Base-by-base conservation (phyloP, 2,329 filamentous ascomycete genomes). In the Aureobasidium sp. region DNA sequence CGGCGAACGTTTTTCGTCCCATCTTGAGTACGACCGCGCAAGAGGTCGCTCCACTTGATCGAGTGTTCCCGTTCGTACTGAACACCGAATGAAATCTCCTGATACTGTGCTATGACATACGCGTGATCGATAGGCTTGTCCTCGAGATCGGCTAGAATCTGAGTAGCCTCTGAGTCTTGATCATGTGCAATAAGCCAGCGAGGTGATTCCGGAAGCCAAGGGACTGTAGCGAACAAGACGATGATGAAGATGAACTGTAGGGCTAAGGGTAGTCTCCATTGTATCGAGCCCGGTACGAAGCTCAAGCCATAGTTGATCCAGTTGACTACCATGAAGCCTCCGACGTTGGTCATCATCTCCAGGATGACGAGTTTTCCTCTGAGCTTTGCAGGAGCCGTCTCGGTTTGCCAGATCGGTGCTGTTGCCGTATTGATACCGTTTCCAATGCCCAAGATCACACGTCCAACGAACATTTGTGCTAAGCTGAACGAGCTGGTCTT, bases 341-440 rank as follows among this genome's bases (percentile, higher is more conserved):
- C 75, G 47, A 82, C 78, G 61, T 80, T 81, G 67, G 82, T 73
- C 50, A 79, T 79, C 70, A 82, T 75, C 55, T 73, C 71, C 48
- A 73, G 69, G 27, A 72, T 69, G 43, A 72, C 69, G 20, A 73
- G 67, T 59, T 70, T 70, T n/a, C 71, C 71, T 55, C 71, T 69
- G 75, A 75, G 77, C 34, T 71, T 69, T 12, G 74, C 69, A 50
- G 76, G 77, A 1, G 77, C 77, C 0, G 79, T 82, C 65, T 83
- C 81, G 4, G 78, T 77, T 67, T 76, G 79, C 79, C 79, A 83
- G 3, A 81, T 73, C 4, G 77, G 79, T 7, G 78, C 78, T 6
- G 78, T 79, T 0, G 78, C 74, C 0, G 79, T 81, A 63, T 82
- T 82, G 59, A 82, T 74, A 13, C 79, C 79, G 63, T 82, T 82